Base-by-base conservation (phyloP, 2,329 filamentous ascomycete genomes). In the Raffaelea ambrosiae region DNA sequence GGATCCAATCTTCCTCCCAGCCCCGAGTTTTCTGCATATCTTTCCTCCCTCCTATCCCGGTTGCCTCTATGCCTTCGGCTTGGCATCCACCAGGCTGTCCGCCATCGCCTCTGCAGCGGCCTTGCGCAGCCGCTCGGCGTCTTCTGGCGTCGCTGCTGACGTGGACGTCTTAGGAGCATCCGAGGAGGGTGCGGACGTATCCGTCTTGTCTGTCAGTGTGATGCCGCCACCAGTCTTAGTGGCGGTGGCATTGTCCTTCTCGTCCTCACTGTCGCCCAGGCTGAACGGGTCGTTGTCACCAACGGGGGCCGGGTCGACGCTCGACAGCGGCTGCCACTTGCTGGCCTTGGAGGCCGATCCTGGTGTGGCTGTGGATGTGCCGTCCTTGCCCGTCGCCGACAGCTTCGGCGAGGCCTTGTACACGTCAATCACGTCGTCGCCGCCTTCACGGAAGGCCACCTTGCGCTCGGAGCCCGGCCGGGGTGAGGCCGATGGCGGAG, bases 251-350 rank as follows among this genome's bases (percentile, higher is more conserved):
- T 71, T 66, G 46, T 90, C 87, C 57, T 85, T 85, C 66, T 98
- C 93, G 56, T 95, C 90, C 56, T 97, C 91, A 59, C 88, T 95
- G 58, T 97, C 91, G 5, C 93, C 93, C 14, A 98, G 76, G 59
- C 89, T 96, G 68, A 98, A 98, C 0, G 93, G 93, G 61, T 98
- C 93, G 58, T 95, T 91, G 57, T 97, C 89, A 18, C 78, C 76
- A 52, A 95, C 85, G 14, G 91, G 90, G 53, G 79, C 84, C 1
- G 90, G 88, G 54, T 94, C 87, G 14, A 96, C 81, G 0, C 84
- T 77, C 13, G 90, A 88, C 57, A 98, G 71, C 10, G 93, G 91
- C 66, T 98, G 91, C 93, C 93, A 98, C 70, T 98, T 98, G 76
- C 90, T 96, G 41, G 79, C 67, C 69, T 89, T 93, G 55, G 70